phyloP scores from a whole-genome alignment of 108 stramenopile genomes.

The Parietichytrium sp. region DNA sequence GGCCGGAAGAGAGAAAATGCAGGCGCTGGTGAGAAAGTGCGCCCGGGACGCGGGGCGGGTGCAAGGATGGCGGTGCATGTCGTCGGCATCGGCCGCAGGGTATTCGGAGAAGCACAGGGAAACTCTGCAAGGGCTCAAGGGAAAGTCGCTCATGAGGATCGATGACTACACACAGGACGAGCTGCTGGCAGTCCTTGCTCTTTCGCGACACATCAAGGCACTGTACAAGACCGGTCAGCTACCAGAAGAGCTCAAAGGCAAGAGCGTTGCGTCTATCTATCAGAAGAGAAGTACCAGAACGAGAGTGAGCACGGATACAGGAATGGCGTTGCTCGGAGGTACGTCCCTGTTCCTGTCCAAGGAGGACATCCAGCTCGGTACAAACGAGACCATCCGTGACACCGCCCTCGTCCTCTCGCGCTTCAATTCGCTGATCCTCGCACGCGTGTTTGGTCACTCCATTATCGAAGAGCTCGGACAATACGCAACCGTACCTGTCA shows the following conservation, averaged over 20 bases:
- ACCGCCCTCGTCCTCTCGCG: slow-evolving; percentile 81
- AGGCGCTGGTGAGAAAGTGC: too few relatives aligned
- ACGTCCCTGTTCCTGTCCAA: slow-evolving; percentile 89
- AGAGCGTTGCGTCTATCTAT: slow-evolving; percentile 88
- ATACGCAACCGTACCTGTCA: slow-evolving; percentile 82
- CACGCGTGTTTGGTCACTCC: slow-evolving; percentile 82
- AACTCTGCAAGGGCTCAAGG: slow-evolving; percentile 8
- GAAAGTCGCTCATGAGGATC: background rate
- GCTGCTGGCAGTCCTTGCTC: slow-evolving; percentile 3
- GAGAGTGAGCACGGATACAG: slow-evolving; percentile 92
- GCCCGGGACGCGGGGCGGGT: background rate
- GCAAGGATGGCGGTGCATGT: background rate
- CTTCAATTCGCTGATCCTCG: slow-evolving; percentile 85
- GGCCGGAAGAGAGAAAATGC: too few relatives aligned
- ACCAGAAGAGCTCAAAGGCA: slow-evolving; percentile 65
- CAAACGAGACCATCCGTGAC: slow-evolving; percentile 90
- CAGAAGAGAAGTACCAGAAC: slow-evolving; percentile 94
- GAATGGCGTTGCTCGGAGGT: slow-evolving; percentile 85
- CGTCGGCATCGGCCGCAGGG: slow-evolving; percentile 32
- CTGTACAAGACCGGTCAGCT: slow-evolving; percentile 27
- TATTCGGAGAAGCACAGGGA: slow-evolving; percentile 29
- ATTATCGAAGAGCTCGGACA: slow-evolving; percentile 77
- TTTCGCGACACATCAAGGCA: slow-evolving; percentile 29
- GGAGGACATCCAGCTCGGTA: slow-evolving; percentile 82
- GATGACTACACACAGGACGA: slow-evolving; percentile 33